Conservation (phyloP, 768 basidiomycete genomes). For the Suillus weaverae region DNA sequence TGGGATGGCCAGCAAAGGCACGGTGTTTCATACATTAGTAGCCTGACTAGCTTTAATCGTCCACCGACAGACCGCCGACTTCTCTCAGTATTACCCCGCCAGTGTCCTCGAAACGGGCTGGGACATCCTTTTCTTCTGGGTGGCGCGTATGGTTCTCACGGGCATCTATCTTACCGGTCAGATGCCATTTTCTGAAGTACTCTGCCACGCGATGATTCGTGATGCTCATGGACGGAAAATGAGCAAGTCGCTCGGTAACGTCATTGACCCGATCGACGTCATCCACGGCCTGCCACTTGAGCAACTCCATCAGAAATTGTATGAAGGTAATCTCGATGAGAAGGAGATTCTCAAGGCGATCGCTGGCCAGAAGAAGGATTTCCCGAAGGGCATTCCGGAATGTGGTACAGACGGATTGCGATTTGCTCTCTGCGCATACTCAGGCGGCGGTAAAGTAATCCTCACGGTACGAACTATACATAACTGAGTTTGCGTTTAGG, state of each 20-base stretch:
- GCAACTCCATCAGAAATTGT: slow-evolving; percentile 78
- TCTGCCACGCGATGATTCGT: slow-evolving; percentile 98
- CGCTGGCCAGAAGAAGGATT: slow-evolving; percentile 97
- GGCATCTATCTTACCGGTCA: slow-evolving; percentile 85
- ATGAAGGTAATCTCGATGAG: slow-evolving; percentile 90
- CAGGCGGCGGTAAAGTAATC: slow-evolving; percentile 66
- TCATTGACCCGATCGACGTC: slow-evolving; percentile 95
- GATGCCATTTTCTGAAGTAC: slow-evolving; percentile 94
- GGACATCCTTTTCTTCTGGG: slow-evolving; percentile 99
- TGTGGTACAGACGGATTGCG: slow-evolving; percentile 96
- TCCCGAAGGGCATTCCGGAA: slow-evolving; percentile 98
- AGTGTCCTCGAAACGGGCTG: slow-evolving; percentile 96
- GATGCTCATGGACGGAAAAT: slow-evolving; percentile 99
- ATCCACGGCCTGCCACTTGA: slow-evolving; percentile 84
- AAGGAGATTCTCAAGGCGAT: slow-evolving; percentile 91
- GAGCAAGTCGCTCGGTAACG: slow-evolving; percentile 97
- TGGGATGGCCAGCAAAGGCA: slow-evolving; percentile 97
- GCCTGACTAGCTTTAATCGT: slow-evolving; percentile 9
- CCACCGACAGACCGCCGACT: slow-evolving; percentile 63
- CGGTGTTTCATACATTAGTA: neutral
- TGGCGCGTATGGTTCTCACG: slow-evolving; percentile 95
- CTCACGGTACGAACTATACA: neutral
- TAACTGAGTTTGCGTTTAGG: slow-evolving; percentile 44
- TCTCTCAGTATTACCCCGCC: slow-evolving; percentile 83
- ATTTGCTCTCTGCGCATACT: slow-evolving; percentile 94